phyloP scores from a whole-genome alignment of 257 asterid species.

The Rubia yunnanensis region DNA sequence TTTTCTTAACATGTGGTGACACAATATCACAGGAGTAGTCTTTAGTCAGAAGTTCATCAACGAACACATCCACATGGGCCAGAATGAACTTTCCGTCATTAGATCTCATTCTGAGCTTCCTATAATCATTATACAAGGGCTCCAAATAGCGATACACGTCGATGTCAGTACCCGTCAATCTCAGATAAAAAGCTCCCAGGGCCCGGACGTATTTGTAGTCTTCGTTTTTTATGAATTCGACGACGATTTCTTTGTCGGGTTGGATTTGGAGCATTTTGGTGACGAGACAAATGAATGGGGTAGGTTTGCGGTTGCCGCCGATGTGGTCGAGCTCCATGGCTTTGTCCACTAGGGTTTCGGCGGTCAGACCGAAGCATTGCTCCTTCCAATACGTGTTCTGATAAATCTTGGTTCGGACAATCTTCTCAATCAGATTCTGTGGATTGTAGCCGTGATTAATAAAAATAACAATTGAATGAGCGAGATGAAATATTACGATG shows the following conservation, averaged over 20 bases:
- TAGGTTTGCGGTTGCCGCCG: conserved; percentile 76
- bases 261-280: conserved; percentile 97
- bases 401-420: conserved; percentile 72
- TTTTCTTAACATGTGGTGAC: conserved; percentile 76
- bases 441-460: conserved; percentile 97
- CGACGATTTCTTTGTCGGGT: conserved; percentile 96
- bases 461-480: no score
- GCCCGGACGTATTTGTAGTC: conserved; percentile 92
- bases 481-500: no score
- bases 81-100: conserved; percentile 55
- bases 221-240: conserved; percentile 82
- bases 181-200: conserved; percentile 90
- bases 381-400: conserved; percentile 88
- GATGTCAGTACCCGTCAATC: conserved; percentile 85
- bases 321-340: conserved; percentile 97
- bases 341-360: conserved; percentile 93
- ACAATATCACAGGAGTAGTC: conserved; percentile 92
- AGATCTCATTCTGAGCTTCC: conserved; percentile 58
- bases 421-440: conserved; percentile 85
- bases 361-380: conserved; percentile 90
- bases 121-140: no score
- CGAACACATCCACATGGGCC: conserved; percentile 82
- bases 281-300: conserved; percentile 84
- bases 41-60: conserved; percentile 74
- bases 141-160: conserved; percentile 84